A percentile compares a stretch with the other conserved stretches of the same genome.
Conservation (phyloP, 495 filamentous ascomycete genomes). For the Xylaria venustula region DNA sequence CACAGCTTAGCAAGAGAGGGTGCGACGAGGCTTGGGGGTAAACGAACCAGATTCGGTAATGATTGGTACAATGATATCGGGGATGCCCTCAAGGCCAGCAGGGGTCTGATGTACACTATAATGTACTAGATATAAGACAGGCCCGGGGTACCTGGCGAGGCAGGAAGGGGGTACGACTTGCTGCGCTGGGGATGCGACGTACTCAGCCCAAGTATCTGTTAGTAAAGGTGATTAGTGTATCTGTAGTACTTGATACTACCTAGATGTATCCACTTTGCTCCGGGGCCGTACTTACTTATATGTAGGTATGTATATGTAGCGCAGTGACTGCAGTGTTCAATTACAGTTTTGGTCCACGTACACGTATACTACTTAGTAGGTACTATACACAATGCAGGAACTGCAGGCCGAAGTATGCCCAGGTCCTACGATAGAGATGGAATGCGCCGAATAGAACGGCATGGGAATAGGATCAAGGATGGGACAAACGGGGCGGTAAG, state of each 20-base stretch:
- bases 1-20: conserved; percentile 1
- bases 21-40: conserved; percentile 10
- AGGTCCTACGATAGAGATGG: neutral
- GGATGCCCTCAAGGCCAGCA: neutral
- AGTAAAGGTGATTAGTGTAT: too few species aligned
- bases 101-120: neutral
- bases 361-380: neutral
- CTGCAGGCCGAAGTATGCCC: too few species aligned
- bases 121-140: neutral
- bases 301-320: neutral
- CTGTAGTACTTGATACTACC: too few species aligned
- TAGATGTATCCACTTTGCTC: too few species aligned
- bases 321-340: neutral
- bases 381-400: too few species aligned
- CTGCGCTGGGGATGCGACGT: too few species aligned
- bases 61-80: conserved; percentile 3
- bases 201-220: neutral
- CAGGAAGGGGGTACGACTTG: too few species aligned
- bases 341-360: neutral
- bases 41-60: neutral
- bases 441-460: neutral
- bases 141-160: neutral
- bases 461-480: neutral
- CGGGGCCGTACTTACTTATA: too few species aligned
- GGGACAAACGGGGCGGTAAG: neutral